Evolutionary conservation across 2,329 filamentous ascomycete genomes (phyloP).

Genomic region (Verticillium longisporum): DNA sequence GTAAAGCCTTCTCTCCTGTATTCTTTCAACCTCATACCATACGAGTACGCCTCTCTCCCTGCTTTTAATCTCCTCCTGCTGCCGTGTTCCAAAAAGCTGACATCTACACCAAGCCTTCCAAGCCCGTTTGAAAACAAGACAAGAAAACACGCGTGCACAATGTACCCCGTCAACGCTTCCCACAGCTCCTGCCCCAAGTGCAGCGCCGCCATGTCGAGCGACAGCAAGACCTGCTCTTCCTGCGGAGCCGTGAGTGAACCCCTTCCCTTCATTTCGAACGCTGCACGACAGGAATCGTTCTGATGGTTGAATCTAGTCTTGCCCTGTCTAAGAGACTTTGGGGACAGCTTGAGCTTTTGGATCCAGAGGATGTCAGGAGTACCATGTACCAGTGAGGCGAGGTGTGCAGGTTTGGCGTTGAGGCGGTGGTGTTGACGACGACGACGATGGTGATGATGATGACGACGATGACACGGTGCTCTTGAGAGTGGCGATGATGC

Average conservation of each 20-base stretch:
- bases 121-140: not conserved
- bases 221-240: conserved; percentile 44
- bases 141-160: conserved; percentile 7
- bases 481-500: not conserved
- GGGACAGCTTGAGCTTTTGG: not conserved
- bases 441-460: not conserved
- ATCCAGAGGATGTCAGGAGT: not conserved
- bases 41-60: not conserved
- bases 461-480: not conserved
- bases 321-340: conserved; percentile 18
- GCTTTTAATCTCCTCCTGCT: no score
- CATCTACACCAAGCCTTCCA: no score
- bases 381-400: not conserved
- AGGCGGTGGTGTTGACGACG: not conserved
- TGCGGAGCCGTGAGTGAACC: conserved; percentile 50
- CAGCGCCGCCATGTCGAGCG: conserved; percentile 35
- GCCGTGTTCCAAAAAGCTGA: no score
- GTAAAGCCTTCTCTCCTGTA: not conserved
- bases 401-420: not conserved
- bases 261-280: not conserved
- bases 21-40: not conserved
- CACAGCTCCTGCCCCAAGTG: conserved; percentile 49
- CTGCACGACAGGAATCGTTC: not conserved
- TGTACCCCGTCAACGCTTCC: conserved; percentile 25
- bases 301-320: conserved; percentile 16